A percentile compares a stretch with the other conserved stretches of the same genome.
Conservation (phyloP, 208 protist species). For the Trypanosoma scelopori region DNA sequence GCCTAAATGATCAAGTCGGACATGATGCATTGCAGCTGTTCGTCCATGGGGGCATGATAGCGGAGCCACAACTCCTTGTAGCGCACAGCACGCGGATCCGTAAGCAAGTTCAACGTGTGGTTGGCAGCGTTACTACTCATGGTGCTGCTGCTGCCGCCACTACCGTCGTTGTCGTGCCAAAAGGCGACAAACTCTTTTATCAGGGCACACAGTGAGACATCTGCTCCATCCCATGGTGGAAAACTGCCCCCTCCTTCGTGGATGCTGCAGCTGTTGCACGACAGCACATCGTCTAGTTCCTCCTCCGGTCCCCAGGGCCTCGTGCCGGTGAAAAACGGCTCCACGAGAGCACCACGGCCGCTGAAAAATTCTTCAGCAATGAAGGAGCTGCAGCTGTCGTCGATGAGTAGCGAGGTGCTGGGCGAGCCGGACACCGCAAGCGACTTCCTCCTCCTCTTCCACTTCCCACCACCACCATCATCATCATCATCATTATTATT, state of each 20-base stretch:
- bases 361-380: constrained; percentile 35
- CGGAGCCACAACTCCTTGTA: constrained; percentile 10
- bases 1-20: too few relatives aligned
- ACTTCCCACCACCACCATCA: too few relatives aligned
- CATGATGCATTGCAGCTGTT: constrained; percentile 11
- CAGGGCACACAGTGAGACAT: constrained; percentile 8
- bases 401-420: constrained; percentile 53
- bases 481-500: too few relatives aligned
- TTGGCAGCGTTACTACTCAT: neutral
- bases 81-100: constrained; percentile 8
- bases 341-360: constrained; percentile 42
- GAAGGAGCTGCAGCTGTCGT: constrained; percentile 48
- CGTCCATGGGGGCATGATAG: constrained; percentile 23
- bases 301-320: constrained; percentile 17
- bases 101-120: constrained; percentile 9
- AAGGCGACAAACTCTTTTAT: constrained; percentile 27
- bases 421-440: constrained; percentile 30
- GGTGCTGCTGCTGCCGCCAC: neutral
- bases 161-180: constrained; percentile 21
- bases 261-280: neutral
- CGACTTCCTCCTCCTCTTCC: constrained; percentile 37
- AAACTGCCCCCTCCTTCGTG: too few relatives aligned
- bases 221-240: neutral
- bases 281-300: constrained; percentile 24
- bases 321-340: constrained; percentile 31